These are phyloP conservation scores for Aspergillus udagawae DNA, from an alignment of 2,329 filamentous ascomycete genomes.

Conservation along the genomic window DNA sequence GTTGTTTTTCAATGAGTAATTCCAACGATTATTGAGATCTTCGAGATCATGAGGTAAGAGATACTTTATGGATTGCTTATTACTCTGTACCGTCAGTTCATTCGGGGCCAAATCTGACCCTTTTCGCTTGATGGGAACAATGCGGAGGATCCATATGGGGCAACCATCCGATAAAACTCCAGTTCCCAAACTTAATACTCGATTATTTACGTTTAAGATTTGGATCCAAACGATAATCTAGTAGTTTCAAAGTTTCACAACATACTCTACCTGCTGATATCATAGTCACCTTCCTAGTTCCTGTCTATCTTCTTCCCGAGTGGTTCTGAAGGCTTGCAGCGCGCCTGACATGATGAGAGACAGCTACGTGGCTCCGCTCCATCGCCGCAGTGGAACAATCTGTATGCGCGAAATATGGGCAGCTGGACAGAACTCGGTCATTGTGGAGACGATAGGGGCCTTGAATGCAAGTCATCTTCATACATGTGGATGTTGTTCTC, in stretches of 20 bases:
- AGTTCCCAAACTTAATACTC: background rate
- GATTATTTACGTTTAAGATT: background rate
- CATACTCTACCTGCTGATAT: background rate
- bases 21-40: too few species aligned
- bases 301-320: background rate
- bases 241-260: background rate
- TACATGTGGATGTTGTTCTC: background rate
- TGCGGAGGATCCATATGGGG: background rate
- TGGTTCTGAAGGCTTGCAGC: constrained; percentile 10
- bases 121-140: background rate
- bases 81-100: background rate
- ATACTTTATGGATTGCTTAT: background rate
- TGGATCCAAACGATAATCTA: background rate
- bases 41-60: background rate
- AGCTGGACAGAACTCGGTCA: constrained; percentile 15
- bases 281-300: background rate
- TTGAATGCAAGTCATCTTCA: background rate
- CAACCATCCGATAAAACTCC: background rate
- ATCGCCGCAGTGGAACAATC: constrained; percentile 16
- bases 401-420: constrained; percentile 18
- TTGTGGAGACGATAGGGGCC: background rate
- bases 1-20: too few species aligned
- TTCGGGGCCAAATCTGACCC: background rate
- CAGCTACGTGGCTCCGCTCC: constrained; percentile 19
- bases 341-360: constrained; percentile 12